Evolutionary conservation across 2,329 filamentous ascomycete genomes (phyloP).

Genomic region (Trichoderma sp.): DNA sequence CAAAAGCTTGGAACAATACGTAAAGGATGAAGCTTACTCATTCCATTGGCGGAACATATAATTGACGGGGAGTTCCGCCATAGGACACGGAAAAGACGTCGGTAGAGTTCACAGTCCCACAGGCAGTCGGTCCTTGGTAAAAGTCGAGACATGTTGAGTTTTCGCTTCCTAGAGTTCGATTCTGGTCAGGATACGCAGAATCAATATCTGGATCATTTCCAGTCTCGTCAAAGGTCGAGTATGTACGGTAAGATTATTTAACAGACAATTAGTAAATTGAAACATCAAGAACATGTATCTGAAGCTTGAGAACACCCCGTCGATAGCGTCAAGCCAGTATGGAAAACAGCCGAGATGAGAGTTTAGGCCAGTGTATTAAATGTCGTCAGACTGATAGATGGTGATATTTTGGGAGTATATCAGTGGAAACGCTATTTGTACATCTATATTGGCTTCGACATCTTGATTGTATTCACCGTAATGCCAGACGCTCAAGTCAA

Average conservation of each 20-base stretch:
- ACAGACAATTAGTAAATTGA: neutral
- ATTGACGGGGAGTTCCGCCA: neutral
- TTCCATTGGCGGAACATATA: constrained; percentile 8
- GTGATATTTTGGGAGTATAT: constrained; percentile 56
- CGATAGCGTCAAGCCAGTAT: neutral
- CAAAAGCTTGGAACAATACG: neutral
- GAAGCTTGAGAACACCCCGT: neutral
- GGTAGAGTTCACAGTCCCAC: neutral
- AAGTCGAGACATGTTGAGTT: neutral
- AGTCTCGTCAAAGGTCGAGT: constrained; percentile 45
- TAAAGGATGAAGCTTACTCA: neutral
- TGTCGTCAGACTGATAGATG: constrained; percentile 50
- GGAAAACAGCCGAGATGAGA: neutral
- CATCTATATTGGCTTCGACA: constrained; percentile 56
- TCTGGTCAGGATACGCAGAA: neutral
- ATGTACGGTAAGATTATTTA: constrained; percentile 49
- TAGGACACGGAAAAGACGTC: neutral
- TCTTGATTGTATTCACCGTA: constrained; percentile 44
- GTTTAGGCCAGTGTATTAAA: constrained; percentile 12
- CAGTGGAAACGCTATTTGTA: constrained; percentile 57
- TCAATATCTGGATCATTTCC: constrained; percentile 41
- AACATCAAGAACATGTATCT: neutral
- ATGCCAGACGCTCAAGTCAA: constrained; percentile 52
- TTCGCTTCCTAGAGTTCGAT: neutral
- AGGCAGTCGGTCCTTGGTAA: neutral